Evolutionary conservation across 1,284 basidiomycete genomes (phyloP), one percentile per base, ranked within the genome.

Genomic region (Fomitopsis schrenkii): DNA sequence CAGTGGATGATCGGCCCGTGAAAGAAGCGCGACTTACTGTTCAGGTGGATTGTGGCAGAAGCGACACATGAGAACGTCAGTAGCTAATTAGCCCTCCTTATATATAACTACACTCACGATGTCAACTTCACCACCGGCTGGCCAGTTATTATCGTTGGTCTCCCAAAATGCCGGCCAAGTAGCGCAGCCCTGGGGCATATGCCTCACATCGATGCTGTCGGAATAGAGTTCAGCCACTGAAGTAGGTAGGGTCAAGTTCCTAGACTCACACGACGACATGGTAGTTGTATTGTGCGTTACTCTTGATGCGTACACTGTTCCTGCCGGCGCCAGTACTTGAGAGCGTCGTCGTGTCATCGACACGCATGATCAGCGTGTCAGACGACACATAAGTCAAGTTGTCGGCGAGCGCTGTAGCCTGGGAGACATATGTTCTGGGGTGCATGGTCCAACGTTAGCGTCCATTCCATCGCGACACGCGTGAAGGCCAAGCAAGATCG

Each of bases 111-210:
- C 76, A 81, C 68, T 60, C 64, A 71, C 68, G 55, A 70, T 72
- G 55, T 74, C 72, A 40, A 76, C 70, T 66, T 77, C 76, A 33
- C 75, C 76, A 10, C 64, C 66, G 38, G 64, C 62, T 6, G 74
- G 74, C 74, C 76, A 77, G 59, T 72, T 53, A 62, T 59, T 61
- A 64, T 76, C 62, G 68, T 73, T 64, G 63, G 83, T 77, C 81
- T 80, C 81, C 73, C 77, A 82, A 22, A 71, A 73, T 41, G 77
- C 80, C 28, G 88, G 87, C 87, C 86, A 88, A 2, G 83, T 76
- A 9, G 81, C 83, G 64, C 88, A 90, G 41, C 87, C 88, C 70
- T 86, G 78, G 3, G 88, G 80, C 80, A 82, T 83, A 63, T 83
- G 80, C 35, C 78, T 76, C 62, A 85, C 76, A 68, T 84, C 79